Conservation (phyloP, 805 yeast genomes). For the Yarrowia deformans region DNA sequence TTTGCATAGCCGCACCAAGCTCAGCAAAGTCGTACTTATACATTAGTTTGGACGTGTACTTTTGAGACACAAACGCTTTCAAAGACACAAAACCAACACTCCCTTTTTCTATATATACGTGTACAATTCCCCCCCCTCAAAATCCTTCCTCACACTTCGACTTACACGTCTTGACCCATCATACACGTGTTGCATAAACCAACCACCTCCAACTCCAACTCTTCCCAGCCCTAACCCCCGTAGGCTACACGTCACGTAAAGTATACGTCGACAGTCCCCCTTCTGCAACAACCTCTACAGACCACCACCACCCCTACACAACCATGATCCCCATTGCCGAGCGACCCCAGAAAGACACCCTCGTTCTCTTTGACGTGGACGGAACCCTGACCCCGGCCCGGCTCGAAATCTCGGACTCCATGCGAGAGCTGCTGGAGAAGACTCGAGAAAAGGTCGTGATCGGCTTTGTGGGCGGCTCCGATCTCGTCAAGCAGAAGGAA, state of each 20-base stretch:
- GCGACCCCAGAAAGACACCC: conserved; percentile 71
- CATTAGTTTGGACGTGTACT: too few species aligned
- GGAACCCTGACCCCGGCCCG: conserved; percentile 99
- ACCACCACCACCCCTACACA: not conserved
- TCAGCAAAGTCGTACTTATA: too few species aligned
- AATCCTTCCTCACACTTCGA: too few species aligned
- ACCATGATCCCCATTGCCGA: conserved; percentile 68
- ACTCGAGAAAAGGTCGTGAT: conserved; percentile 91
- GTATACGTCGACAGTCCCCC: not conserved
- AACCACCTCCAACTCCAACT: too few species aligned
- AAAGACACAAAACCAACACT: too few species aligned
- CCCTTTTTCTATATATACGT: too few species aligned
- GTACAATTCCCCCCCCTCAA: too few species aligned
- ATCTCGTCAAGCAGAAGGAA: conserved; percentile 91
- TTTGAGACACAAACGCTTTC: too few species aligned
- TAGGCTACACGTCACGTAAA: conserved; percentile 27
- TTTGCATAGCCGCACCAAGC: too few species aligned
- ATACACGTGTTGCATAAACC: too few species aligned
- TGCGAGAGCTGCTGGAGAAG: conserved; percentile 70
- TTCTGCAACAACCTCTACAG: not conserved
- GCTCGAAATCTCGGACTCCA: conserved; percentile 66
- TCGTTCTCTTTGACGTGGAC: conserved; percentile 96
- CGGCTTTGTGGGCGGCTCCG: conserved; percentile 98
- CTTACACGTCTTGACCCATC: too few species aligned
- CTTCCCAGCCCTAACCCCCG: not conserved